Evolutionary conservation across 2,329 filamentous ascomycete genomes (phyloP).

Genomic region (Emericellopsis cladophorae): DNA sequence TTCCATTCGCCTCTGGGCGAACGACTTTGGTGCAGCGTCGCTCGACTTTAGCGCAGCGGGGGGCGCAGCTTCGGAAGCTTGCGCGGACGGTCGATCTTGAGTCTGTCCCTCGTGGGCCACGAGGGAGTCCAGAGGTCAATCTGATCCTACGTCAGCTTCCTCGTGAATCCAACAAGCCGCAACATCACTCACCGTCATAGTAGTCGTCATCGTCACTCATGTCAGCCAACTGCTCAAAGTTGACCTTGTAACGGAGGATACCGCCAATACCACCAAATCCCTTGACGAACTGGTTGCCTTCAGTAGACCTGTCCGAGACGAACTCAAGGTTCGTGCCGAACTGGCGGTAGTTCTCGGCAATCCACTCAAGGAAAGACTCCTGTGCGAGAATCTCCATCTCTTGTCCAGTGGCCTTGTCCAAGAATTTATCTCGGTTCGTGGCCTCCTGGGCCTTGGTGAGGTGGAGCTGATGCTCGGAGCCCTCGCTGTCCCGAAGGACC

Average conservation of each 20-base stretch:
- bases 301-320: conserved; percentile 91
- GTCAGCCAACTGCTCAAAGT: conserved; percentile 97
- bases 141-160: conserved; percentile 20
- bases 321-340: conserved; percentile 95
- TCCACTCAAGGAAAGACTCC: conserved; percentile 96
- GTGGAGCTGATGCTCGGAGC: conserved; percentile 64
- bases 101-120: conserved; percentile 71
- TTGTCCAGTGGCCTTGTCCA: conserved; percentile 89
- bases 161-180: conserved; percentile 2
- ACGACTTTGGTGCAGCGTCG: conserved; percentile 31
- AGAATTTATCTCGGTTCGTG: conserved; percentile 66
- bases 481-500: conserved; percentile 69
- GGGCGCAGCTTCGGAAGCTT: conserved; percentile 25
- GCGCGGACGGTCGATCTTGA: conserved; percentile 43
- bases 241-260: conserved; percentile 97
- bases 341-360: conserved; percentile 96
- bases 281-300: conserved; percentile 99
- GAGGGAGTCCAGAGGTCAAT: conserved; percentile 89
- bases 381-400: conserved; percentile 92
- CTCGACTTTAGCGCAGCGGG: conserved; percentile 25
- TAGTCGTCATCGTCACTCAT: conserved; percentile 90
- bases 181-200: conserved; percentile 47
- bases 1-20: conserved; percentile 32
- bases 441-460: conserved; percentile 70
- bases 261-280: conserved; percentile 98